Base-by-base conservation (phyloP, 2,329 filamentous ascomycete genomes). In the Huntiella omanensis region DNA sequence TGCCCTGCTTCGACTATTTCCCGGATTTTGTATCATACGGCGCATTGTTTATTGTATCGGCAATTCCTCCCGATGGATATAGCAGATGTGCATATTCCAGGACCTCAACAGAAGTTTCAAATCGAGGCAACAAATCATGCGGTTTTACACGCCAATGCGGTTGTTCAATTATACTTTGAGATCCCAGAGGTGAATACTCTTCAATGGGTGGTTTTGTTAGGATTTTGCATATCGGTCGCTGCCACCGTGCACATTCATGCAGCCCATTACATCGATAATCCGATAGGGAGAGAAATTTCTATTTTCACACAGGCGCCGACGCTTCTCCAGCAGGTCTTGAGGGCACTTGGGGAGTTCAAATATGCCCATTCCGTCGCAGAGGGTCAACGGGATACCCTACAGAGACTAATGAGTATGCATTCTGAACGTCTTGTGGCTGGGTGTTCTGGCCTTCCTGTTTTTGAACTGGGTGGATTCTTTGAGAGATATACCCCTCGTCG, bases 41-140 rank as follows among this genome's bases (percentile, higher is more conserved):
- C 91, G 39, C 83, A 92, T 60, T 92, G 84, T 56, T 67, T 93
- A 43, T 79, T 92, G 38, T 93, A 92, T 57, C 75, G 85, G 12
- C 84, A 84, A 0, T 93, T 93, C 59, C 66, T 93, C 4, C 85
- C 85, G 0, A 81, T 93, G 51, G 82, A 92, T 58, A 67, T 92
- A 3, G 74, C 80, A 17, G 85, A 92, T 58, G 71, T 93, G 5
- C 75, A 82, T 10, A 81, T 82, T 11, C 80, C 74, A 0, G 82
- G 82, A 1, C 84, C 92, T 55, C 83, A 92, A 53, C 84, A 92
- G 57, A 87, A 83, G 22, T 93, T 85, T 85, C 85, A 92, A 57
- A 88, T 92, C 41, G 83, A 92, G 58, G 83, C 85, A 0, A 92
- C 84, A 0, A 88, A 91, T 55, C 70, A 88, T 57, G 92, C 85